These are phyloP conservation scores for Acanthamoeba sp. DNA, from an alignment of 208 protist genomes.

Conservation along the genomic window DNA sequence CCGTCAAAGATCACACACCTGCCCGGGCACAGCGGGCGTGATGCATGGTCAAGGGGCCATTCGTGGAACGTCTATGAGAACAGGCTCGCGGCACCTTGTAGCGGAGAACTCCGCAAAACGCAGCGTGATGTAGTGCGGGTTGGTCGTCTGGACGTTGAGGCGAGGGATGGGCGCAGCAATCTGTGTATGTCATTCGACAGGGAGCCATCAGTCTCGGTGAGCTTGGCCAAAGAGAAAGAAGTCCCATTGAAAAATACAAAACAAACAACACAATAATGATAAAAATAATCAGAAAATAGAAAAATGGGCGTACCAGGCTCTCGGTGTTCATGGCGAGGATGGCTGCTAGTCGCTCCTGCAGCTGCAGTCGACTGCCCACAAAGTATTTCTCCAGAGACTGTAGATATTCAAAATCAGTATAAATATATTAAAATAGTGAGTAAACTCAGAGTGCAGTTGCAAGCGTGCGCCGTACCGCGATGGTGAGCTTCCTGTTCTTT, in stretches of 20 bases:
- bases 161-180: not conserved
- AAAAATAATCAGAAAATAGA: no score
- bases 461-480: not conserved
- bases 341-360: not conserved
- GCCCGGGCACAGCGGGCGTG: no score
- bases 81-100: not conserved
- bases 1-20: slow-evolving; percentile 13
- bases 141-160: not conserved
- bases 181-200: no score
- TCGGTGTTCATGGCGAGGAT: slow-evolving; percentile 41
- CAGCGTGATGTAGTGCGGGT: slow-evolving; percentile 35
- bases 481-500: not conserved
- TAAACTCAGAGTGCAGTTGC: not conserved
- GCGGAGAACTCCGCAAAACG: slow-evolving; percentile 48
- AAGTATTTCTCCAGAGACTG: slow-evolving; percentile 39
- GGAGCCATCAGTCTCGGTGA: no score
- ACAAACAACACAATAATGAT: no score
- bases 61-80: no score
- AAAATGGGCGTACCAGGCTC: not conserved
- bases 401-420: not conserved
- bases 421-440: not conserved
- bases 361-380: not conserved
- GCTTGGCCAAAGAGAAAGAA: no score
- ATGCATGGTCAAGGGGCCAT: no score
- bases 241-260: no score